phyloP scores from a whole-genome alignment of 2,329 filamentous ascomycete species.

The Claviceps sp. region DNA sequence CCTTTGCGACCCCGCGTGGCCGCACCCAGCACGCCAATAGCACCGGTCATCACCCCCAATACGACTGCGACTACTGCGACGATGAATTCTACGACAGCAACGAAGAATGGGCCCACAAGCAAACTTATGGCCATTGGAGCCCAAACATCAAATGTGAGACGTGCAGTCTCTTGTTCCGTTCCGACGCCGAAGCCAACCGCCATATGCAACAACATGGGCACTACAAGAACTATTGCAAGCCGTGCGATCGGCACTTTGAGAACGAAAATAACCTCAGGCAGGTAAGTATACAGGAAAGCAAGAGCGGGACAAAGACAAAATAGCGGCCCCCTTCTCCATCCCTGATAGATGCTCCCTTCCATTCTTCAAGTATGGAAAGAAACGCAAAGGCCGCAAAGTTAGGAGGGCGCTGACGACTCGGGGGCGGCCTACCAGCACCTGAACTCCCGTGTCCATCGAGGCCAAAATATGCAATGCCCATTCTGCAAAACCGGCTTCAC shows the following conservation, averaged over 20 bases:
- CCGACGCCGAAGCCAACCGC: slow-evolving; percentile 8
- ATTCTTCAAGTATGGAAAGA: too few species aligned
- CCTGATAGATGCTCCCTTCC: too few species aligned
- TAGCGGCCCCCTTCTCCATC: too few species aligned
- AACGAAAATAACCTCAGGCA: slow-evolving; percentile 18
- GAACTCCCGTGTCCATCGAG: slow-evolving; percentile 36
- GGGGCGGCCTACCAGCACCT: slow-evolving; percentile 31
- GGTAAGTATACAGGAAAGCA: slow-evolving; percentile 11
- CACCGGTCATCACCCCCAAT: slow-evolving; percentile 12
- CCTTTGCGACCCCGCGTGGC: not conserved
- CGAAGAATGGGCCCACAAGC: slow-evolving; percentile 18
- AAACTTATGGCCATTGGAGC: slow-evolving; percentile 15
- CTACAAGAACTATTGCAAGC: slow-evolving; percentile 19
- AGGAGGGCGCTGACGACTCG: too few species aligned
- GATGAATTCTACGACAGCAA: slow-evolving; percentile 11
- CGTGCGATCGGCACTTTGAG: slow-evolving; percentile 20
- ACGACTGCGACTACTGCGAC: slow-evolving; percentile 18
- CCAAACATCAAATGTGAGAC: slow-evolving; percentile 12
- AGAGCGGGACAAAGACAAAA: not conserved
- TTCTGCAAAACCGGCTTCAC: slow-evolving; percentile 35
- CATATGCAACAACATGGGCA: slow-evolving; percentile 15
- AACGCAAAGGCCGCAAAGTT: too few species aligned
- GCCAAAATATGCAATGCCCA: slow-evolving; percentile 32
- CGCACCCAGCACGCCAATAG: slow-evolving; percentile 1
- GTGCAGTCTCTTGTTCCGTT: slow-evolving; percentile 11